Evolutionary conservation across 768 basidiomycete genomes (phyloP).

Genomic region (Cytidiella melzeri): DNA sequence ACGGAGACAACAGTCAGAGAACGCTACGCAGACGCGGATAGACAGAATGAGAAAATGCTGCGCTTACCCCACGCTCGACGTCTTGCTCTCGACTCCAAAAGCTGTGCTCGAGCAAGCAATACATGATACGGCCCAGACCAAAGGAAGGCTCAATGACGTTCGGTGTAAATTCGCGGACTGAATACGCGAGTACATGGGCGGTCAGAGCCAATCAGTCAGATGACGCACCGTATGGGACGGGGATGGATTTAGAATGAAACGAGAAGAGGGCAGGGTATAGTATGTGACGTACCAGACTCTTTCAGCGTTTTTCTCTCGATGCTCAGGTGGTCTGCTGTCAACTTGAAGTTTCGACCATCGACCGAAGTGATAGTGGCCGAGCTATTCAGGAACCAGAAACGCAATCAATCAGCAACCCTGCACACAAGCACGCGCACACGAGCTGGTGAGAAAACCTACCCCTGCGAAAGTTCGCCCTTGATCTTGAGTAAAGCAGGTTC

Average conservation of each 20-base stretch:
- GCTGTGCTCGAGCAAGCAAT: constrained; percentile 88
- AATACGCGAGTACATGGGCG: constrained; percentile 16
- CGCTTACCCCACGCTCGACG: constrained; percentile 77
- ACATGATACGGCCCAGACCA: constrained; percentile 93
- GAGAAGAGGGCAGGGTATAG: background rate
- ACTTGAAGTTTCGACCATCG: constrained; percentile 60
- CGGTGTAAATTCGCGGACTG: constrained; percentile 92
- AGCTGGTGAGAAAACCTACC: constrained; percentile 39
- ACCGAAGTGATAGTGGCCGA: constrained; percentile 47
- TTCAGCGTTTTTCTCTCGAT: constrained; percentile 84
- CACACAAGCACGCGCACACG: no score
- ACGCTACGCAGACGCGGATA: constrained; percentile 9
- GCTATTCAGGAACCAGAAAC: constrained; percentile 27
- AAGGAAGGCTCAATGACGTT: constrained; percentile 99
- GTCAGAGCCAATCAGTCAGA: background rate
- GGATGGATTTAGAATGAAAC: no score
- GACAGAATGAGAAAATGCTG: constrained; percentile 12
- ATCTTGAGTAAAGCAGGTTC: constrained; percentile 59
- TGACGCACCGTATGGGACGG: background rate
- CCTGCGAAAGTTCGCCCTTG: constrained; percentile 66
- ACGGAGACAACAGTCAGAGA: constrained; percentile 6
- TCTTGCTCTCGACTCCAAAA: constrained; percentile 96
- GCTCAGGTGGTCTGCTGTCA: constrained; percentile 69
- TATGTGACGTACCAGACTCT: constrained; percentile 58
- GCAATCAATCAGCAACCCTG: background rate